Conservation (phyloP, 2,329 filamentous ascomycete species). For the Fusarium pseudograminearum region DNA sequence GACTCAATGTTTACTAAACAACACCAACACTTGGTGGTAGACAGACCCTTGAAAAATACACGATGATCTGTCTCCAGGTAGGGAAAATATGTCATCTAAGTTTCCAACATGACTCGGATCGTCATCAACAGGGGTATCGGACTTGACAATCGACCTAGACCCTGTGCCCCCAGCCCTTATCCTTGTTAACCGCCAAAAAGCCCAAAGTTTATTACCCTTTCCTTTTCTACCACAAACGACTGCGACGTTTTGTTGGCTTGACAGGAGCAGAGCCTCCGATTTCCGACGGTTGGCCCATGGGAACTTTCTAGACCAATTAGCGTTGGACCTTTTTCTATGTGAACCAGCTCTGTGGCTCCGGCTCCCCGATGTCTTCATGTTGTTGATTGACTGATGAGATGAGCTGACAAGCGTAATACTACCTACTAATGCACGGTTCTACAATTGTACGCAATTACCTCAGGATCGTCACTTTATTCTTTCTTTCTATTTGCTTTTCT, state of each 20-base stretch:
- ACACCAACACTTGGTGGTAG: background rate
- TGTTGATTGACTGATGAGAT: background rate
- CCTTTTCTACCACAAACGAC: background rate
- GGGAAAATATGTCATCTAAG: background rate
- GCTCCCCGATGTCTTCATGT: background rate
- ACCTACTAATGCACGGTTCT: background rate
- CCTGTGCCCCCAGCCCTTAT: background rate
- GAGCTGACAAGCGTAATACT: background rate
- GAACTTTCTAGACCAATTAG: slow-evolving; percentile 52
- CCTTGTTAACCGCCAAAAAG: background rate
- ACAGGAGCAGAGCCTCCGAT: slow-evolving; percentile 21
- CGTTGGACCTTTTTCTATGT: background rate
- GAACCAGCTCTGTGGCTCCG: background rate
- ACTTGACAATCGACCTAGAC: slow-evolving; percentile 2
- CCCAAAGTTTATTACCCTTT: slow-evolving; percentile 8
- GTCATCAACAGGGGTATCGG: background rate
- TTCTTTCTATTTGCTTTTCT: slow-evolving; percentile 21
- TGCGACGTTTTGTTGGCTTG: background rate
- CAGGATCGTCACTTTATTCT: background rate
- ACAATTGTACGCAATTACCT: background rate
- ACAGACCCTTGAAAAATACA: background rate
- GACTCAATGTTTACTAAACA: background rate
- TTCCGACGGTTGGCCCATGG: slow-evolving; percentile 1
- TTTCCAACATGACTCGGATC: background rate
- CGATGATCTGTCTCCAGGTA: background rate